Percentiles rank a stretch among this genome's conserved stretches.
Conservation (phyloP, 768 basidiomycete species). For the Mycena olivaceomarginata region DNA sequence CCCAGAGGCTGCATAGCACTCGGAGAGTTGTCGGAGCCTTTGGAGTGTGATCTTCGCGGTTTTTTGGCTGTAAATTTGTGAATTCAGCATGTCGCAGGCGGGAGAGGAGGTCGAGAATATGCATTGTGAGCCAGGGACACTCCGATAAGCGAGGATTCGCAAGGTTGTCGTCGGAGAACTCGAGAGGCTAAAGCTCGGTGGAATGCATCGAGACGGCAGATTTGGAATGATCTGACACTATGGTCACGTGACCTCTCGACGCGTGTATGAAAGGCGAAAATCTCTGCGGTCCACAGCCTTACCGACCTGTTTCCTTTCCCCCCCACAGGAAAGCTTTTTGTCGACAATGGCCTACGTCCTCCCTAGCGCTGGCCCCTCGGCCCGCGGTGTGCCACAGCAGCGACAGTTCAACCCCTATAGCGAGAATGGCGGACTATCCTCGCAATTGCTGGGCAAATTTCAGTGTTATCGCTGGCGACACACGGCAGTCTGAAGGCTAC, state of each 20-base stretch:
- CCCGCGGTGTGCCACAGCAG: constrained; percentile 49
- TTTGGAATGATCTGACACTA: constrained; percentile 20
- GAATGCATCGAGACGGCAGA: constrained; percentile 34
- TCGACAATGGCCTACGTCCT: constrained; percentile 22
- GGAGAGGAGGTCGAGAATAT: neutral
- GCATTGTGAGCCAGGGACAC: neutral
- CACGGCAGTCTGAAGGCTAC: constrained; percentile 85
- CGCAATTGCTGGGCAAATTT: constrained; percentile 85
- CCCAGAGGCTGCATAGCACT: constrained; percentile 11
- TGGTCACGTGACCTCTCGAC: constrained; percentile 9
- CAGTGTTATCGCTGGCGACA: constrained; percentile 85
- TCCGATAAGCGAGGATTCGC: constrained; percentile 22
- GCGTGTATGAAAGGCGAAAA: constrained; percentile 34
- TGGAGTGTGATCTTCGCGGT: constrained; percentile 3
- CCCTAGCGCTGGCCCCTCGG: constrained; percentile 47
- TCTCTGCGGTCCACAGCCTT: constrained; percentile 4
- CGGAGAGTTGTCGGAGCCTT: constrained; percentile 38
- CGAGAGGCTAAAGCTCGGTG: constrained; percentile 42
- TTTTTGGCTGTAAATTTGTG: neutral
- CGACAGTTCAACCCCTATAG: constrained; percentile 78
- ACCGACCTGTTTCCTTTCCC: constrained; percentile 2
- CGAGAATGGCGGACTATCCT: constrained; percentile 86
- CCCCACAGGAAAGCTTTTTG: neutral
- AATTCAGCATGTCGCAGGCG: neutral
- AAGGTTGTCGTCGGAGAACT: constrained; percentile 37